Conservation (phyloP, 768 basidiomycete species). For the Tricholoma sp. region DNA sequence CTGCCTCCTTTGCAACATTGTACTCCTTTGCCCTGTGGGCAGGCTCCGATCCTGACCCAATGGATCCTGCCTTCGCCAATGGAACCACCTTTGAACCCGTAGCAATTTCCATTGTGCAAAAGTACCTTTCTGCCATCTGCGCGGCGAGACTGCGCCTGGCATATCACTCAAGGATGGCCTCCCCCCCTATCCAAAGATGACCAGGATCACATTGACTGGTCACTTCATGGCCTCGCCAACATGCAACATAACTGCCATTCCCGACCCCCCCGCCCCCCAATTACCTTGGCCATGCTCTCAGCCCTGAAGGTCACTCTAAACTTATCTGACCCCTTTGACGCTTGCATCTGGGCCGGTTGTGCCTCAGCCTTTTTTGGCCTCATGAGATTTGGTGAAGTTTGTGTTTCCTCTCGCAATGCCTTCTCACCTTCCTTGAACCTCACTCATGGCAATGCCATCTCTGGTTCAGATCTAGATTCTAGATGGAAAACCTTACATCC, state of each 20-base stretch:
- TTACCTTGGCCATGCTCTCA: background rate
- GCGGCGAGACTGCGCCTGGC: background rate
- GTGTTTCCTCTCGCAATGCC: constrained; percentile 14
- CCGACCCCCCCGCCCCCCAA: background rate
- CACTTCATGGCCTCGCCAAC: background rate
- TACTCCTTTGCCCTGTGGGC: background rate
- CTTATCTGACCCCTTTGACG: constrained; percentile 16
- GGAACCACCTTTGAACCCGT: background rate
- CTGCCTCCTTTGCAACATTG: background rate
- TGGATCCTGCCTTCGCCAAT: background rate
- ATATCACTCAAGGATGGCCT: background rate
- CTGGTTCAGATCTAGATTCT: constrained; percentile 19
- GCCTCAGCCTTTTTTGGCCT: constrained; percentile 34
- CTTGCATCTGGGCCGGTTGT: constrained; percentile 33
- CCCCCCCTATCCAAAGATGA: background rate
- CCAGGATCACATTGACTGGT: background rate
- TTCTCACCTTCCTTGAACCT: constrained; percentile 22
- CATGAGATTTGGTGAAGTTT: constrained; percentile 33
- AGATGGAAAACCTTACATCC: constrained; percentile 20
- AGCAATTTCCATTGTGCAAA: background rate
- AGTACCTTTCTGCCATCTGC: background rate
- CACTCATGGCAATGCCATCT: constrained; percentile 13
- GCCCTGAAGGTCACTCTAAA: background rate
- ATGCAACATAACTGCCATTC: background rate
- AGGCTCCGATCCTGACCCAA: background rate